Evolutionary conservation across 2,329 filamentous ascomycete species (phyloP).

Genomic region (Diaporthe sp.): DNA sequence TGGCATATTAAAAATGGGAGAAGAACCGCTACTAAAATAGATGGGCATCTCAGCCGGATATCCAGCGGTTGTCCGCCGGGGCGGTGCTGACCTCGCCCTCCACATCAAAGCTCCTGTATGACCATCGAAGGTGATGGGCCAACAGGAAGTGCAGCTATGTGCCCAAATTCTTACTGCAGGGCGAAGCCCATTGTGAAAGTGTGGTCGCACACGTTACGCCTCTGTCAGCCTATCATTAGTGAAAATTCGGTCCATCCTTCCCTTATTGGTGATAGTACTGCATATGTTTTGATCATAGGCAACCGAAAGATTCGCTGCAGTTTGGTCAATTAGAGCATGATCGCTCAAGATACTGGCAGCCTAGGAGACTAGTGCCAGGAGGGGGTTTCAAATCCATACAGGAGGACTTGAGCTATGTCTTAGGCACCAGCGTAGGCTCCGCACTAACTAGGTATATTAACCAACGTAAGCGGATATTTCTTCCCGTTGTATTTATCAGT

Average conservation of each 20-base stretch:
- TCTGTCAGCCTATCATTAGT: background rate
- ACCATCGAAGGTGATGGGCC: background rate
- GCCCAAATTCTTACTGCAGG: background rate
- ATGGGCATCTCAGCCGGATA: background rate
- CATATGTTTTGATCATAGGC: background rate
- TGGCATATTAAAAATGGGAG: background rate
- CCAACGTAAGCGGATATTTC: background rate
- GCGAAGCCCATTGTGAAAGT: background rate
- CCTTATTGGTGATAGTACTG: background rate
- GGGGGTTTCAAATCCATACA: background rate
- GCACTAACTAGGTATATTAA: background rate
- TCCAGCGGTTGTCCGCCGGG: rapidly evolving
- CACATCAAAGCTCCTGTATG: background rate
- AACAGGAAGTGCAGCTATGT: background rate
- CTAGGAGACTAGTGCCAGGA: background rate
- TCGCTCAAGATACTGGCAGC: background rate
- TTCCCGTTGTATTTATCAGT: too few relatives aligned
- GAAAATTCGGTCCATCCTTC: background rate
- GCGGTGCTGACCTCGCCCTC: background rate
- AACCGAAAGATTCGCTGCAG: background rate
- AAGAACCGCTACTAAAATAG: too few relatives aligned
- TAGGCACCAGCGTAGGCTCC: background rate
- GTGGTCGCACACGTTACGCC: background rate
- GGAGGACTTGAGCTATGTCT: background rate
- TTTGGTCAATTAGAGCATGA: background rate